phyloP scores from a whole-genome alignment of 257 asterid species.

The Nicotiana attenuata region DNA sequence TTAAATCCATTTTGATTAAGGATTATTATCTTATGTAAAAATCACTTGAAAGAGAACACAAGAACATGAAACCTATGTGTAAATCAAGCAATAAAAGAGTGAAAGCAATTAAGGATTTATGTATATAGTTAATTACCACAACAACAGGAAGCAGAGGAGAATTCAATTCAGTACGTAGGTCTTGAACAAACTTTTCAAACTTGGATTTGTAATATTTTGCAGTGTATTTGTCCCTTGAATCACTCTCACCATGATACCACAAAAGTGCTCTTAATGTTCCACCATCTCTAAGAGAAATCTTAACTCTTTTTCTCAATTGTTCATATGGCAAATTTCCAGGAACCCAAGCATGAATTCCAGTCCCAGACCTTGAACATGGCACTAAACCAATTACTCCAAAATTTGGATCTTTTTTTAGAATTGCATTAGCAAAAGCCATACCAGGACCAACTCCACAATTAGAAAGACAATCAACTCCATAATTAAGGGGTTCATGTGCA shows the following conservation, averaged over 20 bases:
- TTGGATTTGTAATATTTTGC: neutral
- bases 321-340: neutral
- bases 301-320: constrained; percentile 3
- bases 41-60: neutral
- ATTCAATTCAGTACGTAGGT: neutral
- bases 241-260: constrained; percentile 30
- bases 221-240: neutral
- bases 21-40: neutral
- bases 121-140: neutral
- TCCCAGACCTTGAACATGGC: constrained; percentile 29
- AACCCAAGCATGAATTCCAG: constrained; percentile 20
- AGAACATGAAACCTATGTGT: no score
- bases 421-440: constrained; percentile 30
- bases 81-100: no score
- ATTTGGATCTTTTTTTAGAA: constrained; percentile 14
- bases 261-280: constrained; percentile 20
- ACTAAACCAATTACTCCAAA: constrained; percentile 21
- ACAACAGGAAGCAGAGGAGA: neutral
- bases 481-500: constrained; percentile 31
- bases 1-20: neutral
- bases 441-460: constrained; percentile 37
- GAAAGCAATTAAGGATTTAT: no score
- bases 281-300: constrained; percentile 12
- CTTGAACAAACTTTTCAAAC: neutral
- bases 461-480: constrained; percentile 9